phyloP scores from a whole-genome alignment of 805 yeast species.

The Hanseniaspora lindneri region DNA sequence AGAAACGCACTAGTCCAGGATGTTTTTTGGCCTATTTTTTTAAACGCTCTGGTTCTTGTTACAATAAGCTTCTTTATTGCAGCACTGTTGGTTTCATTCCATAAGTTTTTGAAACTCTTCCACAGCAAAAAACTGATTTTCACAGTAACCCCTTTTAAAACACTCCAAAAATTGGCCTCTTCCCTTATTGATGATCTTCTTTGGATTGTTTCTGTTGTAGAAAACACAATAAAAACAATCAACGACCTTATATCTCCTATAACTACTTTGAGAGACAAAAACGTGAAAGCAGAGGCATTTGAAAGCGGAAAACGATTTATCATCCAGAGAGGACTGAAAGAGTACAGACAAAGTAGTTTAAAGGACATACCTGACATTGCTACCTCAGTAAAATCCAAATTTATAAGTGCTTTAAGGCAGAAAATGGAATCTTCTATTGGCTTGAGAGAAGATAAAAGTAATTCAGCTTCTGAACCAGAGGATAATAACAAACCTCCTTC shows the following conservation, averaged over 20 bases:
- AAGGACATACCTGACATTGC: background rate
- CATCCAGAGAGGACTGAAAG: background rate
- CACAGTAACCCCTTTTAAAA: slow-evolving; percentile 1
- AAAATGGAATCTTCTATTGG: background rate
- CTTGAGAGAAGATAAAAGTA: background rate
- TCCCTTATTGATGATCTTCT: background rate
- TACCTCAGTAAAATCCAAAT: background rate
- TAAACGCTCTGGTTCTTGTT: background rate
- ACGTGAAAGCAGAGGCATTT: background rate
- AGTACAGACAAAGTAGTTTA: background rate
- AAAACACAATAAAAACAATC: background rate
- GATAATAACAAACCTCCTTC: too few relatives aligned
- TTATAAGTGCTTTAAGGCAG: background rate
- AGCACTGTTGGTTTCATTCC: background rate
- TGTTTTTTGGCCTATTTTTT: slow-evolving; percentile 1
- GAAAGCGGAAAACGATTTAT: background rate
- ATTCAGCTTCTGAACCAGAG: background rate
- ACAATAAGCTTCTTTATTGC: background rate
- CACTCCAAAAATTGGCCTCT: background rate
- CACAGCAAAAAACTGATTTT: background rate
- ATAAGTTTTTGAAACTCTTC: background rate
- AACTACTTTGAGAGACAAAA: background rate
- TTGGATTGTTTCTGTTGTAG: background rate
- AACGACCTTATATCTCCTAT: background rate
- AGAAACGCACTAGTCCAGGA: background rate